These are phyloP conservation scores for Tolypocladium tropicale DNA, from an alignment of 2,329 filamentous ascomycete species.

Conservation along the genomic window DNA sequence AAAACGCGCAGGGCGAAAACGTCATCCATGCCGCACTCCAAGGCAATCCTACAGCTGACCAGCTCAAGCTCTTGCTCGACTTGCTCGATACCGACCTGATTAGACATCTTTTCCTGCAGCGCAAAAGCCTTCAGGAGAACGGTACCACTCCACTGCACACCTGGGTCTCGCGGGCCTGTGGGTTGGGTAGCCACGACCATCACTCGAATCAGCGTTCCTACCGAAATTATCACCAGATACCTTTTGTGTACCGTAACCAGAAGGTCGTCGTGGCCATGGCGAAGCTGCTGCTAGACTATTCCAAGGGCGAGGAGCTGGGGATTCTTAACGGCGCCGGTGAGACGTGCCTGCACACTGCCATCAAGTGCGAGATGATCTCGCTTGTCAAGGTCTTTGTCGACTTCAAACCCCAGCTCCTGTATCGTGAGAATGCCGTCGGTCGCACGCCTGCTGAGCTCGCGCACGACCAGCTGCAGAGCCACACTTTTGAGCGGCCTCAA, in stretches of 20 bases:
- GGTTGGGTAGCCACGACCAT: conserved; percentile 3
- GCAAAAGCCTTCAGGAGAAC: conserved; percentile 37
- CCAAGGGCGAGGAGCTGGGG: conserved; percentile 43
- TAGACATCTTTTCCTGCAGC: conserved; percentile 46
- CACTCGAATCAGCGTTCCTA: conserved; percentile 5
- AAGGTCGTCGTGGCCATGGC: conserved; percentile 31
- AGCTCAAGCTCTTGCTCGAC: conserved; percentile 38
- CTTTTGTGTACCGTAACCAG: conserved; percentile 12
- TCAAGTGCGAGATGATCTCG: conserved; percentile 25
- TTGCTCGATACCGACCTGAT: conserved; percentile 49
- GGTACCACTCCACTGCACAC: conserved; percentile 55
- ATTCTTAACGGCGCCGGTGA: conserved; percentile 56
- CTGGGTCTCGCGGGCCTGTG: conserved; percentile 34
- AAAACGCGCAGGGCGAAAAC: conserved; percentile 53
- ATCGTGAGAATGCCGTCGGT: conserved; percentile 67
- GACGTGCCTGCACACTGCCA: conserved; percentile 50
- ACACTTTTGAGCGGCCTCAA: conserved; percentile 19
- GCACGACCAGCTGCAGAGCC: conserved; percentile 39
- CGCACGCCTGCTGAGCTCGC: conserved; percentile 62
- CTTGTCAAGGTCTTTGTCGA: conserved; percentile 38
- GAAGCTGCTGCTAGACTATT: conserved; percentile 41
- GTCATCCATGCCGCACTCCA: conserved; percentile 51
- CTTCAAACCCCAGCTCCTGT: conserved; percentile 47
- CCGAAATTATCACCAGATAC: conserved; percentile 2
- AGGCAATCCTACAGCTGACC: conserved; percentile 18